These are phyloP conservation scores for Lactifluus rugatus DNA, from an alignment of 768 basidiomycete species.

Conservation along the genomic window DNA sequence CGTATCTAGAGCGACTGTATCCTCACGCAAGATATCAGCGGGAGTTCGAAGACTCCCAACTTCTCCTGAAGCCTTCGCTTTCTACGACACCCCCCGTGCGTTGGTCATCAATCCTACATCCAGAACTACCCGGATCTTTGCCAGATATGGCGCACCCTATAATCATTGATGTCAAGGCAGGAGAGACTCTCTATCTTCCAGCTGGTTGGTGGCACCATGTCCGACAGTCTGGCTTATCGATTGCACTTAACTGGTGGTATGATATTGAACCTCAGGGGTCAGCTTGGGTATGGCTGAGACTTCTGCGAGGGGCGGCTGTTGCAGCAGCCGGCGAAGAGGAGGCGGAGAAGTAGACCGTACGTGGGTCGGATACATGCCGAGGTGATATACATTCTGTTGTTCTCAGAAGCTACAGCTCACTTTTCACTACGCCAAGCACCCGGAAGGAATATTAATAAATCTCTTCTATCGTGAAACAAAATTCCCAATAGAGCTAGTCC, in stretches of 20 bases:
- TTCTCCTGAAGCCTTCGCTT: conserved; percentile 48
- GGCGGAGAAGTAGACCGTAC: neutral
- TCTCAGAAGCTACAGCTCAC: neutral
- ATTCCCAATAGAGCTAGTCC: neutral
- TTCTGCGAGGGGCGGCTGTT: conserved; percentile 34
- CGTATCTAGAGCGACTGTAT: conserved; percentile 42
- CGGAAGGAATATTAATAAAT: neutral
- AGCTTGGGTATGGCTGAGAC: conserved; percentile 58
- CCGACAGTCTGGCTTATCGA: conserved; percentile 52
- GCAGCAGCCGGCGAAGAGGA: conserved; percentile 2
- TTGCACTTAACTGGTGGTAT: conserved; percentile 87
- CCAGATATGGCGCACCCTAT: conserved; percentile 54
- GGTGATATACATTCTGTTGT: neutral
- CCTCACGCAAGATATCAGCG: conserved; percentile 53
- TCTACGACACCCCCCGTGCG: conserved; percentile 41
- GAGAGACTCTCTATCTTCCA: conserved; percentile 84
- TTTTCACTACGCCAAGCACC: neutral
- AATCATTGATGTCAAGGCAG: conserved; percentile 51
- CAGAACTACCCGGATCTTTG: conserved; percentile 37
- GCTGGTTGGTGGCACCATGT: conserved; percentile 93
- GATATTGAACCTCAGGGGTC: conserved; percentile 68
- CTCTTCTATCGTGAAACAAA: neutral
- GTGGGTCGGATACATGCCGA: neutral
- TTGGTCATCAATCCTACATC: conserved; percentile 73
- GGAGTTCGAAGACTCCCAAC: conserved; percentile 20